phyloP scores from a whole-genome alignment of 2,329 filamentous ascomycete genomes.

The Incumbomyces delicatus region DNA sequence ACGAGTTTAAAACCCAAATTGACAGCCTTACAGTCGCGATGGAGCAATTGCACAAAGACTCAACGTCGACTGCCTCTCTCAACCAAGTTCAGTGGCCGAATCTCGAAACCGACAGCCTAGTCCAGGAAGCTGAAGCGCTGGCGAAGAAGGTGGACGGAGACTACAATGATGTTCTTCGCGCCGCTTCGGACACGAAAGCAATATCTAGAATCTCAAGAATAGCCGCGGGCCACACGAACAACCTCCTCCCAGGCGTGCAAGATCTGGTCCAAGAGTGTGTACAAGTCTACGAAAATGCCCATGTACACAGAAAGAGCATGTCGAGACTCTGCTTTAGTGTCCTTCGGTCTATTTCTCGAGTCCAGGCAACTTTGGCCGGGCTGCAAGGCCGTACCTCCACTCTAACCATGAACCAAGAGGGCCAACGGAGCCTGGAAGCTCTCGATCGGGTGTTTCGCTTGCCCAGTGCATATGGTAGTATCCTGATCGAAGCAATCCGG shows the following conservation, averaged over 20 bases:
- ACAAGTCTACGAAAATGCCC: slow-evolving; percentile 46
- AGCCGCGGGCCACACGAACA: slow-evolving; percentile 53
- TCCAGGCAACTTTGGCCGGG: slow-evolving; percentile 65
- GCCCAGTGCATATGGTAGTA: slow-evolving; percentile 81
- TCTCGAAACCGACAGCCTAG: slow-evolving; percentile 14
- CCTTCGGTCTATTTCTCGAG: slow-evolving; percentile 72
- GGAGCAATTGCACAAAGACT: slow-evolving; percentile 14
- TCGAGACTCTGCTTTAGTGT: slow-evolving; percentile 52
- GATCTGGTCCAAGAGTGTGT: slow-evolving; percentile 50
- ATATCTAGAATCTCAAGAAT: slow-evolving; percentile 54
- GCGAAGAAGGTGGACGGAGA: slow-evolving; percentile 80
- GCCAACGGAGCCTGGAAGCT: slow-evolving; percentile 69
- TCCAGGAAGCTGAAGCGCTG: slow-evolving; percentile 67
- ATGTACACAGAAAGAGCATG: slow-evolving; percentile 56
- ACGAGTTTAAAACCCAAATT: slow-evolving; percentile 14
- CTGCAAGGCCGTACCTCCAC: slow-evolving; percentile 63
- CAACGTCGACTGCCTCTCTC: slow-evolving; percentile 8
- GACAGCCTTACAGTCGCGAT: slow-evolving; percentile 10
- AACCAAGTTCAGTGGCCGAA: slow-evolving; percentile 13
- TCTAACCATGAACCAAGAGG: slow-evolving; percentile 64
- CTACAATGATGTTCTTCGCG: slow-evolving; percentile 64
- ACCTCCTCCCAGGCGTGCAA: slow-evolving; percentile 51
- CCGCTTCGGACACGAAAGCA: slow-evolving; percentile 57
- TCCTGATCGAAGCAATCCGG: slow-evolving; percentile 74
- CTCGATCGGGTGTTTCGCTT: slow-evolving; percentile 72